Conservation (phyloP, 108 stramenopile genomes). For the Epipyxis sp. region DNA sequence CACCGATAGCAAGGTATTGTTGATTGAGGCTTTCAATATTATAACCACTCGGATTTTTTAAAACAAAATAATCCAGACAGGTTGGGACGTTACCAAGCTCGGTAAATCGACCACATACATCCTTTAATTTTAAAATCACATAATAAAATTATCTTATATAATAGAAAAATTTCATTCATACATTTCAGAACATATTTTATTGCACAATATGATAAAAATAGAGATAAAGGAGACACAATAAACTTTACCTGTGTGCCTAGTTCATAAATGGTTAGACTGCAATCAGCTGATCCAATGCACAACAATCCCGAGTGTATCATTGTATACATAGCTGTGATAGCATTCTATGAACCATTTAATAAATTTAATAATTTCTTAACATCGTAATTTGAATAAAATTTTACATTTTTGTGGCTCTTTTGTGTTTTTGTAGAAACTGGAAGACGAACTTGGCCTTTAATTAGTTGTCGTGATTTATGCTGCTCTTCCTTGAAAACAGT, state of each 20-base stretch:
- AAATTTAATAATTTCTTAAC: too few species aligned
- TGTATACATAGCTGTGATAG: slow-evolving; percentile 3
- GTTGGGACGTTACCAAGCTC: neutral
- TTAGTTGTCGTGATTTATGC: too few species aligned
- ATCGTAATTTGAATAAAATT: too few species aligned
- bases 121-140: neutral
- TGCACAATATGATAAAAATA: neutral
- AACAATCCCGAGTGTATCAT: slow-evolving; percentile 17
- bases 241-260: neutral
- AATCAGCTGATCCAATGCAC: slow-evolving; percentile 24
- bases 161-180: too few species aligned
- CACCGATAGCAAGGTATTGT: slow-evolving; percentile 24
- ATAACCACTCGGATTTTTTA: too few species aligned
- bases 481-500: neutral
- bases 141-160: too few species aligned
- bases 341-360: too few species aligned
- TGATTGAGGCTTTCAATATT: too few species aligned
- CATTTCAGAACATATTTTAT: too few species aligned
- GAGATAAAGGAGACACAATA: neutral
- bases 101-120: slow-evolving; percentile 9
- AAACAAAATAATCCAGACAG: neutral
- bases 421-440: too few species aligned
- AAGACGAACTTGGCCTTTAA: too few species aligned
- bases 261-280: slow-evolving; percentile 16
- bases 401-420: too few species aligned